A percentile compares a stretch with the other conserved stretches of the same genome.
These are phyloP conservation scores for Sarocladiaceae sp. DNA, from an alignment of 2,329 filamentous ascomycete genomes.

Conservation along the genomic window DNA sequence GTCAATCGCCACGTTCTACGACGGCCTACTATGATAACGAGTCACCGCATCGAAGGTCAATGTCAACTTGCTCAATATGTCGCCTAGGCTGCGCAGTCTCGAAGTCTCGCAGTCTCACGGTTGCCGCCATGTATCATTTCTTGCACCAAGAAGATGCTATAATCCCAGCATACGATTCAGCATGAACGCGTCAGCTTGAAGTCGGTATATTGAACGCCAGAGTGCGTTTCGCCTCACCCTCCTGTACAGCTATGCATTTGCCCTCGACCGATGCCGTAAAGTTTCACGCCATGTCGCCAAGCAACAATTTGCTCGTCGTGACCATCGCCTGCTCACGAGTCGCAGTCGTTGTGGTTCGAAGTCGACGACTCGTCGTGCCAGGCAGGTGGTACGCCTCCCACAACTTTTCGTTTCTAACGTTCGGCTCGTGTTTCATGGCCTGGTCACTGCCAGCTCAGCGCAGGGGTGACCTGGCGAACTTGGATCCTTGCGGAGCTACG, in stretches of 20 bases:
- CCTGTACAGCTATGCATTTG: not conserved
- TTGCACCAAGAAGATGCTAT: slow-evolving; percentile 4
- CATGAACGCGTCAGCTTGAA: not conserved
- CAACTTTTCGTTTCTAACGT: too few species aligned
- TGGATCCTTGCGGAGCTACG: too few species aligned
- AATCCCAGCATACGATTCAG: not conserved
- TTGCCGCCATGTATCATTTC: slow-evolving; percentile 5
- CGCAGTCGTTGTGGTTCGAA: too few species aligned
- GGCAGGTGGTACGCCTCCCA: too few species aligned
- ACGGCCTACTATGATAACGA: slow-evolving; percentile 31
- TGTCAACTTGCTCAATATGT: slow-evolving; percentile 6
- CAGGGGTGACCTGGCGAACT: too few species aligned
- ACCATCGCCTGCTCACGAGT: too few species aligned
- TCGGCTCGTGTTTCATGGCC: too few species aligned
- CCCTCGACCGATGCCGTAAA: slow-evolving; percentile 4
- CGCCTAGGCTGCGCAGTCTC: not conserved
- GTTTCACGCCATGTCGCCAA: not conserved
- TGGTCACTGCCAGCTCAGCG: too few species aligned
- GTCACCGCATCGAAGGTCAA: slow-evolving; percentile 25
- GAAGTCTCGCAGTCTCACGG: not conserved
- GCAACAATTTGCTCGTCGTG: not conserved
- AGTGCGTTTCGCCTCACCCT: not conserved
- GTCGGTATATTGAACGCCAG: not conserved
- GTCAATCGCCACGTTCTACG: slow-evolving; percentile 31
- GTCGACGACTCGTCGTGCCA: too few species aligned